Evolutionary conservation across 2,329 filamentous ascomycete genomes (phyloP), one percentile per base, ranked within the genome.

Genomic region (Phymatotrichopsis omnivora): DNA sequence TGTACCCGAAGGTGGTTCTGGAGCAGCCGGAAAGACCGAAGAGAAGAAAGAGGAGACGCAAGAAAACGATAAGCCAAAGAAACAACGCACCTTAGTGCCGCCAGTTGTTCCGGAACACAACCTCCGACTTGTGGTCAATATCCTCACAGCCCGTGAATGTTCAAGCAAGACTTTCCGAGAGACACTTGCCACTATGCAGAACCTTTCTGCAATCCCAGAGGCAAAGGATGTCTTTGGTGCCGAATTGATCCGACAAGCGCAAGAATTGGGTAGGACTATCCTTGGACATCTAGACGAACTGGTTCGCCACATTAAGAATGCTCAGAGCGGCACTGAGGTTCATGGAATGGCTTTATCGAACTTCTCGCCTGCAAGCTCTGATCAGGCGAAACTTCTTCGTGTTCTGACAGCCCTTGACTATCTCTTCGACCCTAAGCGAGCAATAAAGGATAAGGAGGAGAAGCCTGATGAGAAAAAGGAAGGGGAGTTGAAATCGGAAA

Each of bases 151-250:
- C 52, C 82, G 87, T 37, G 91, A 98, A 64, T 98, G 91, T 66
- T 94, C 85, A 60, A 87, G 85, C 53, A 95, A 94, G 70, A 96
- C 91, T 0, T 98, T 98, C 72, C 84, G 91, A 61, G 93, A 96
- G 64, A 96, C 91, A 1, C 75, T 98, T 42, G 91, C 89, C 12
- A 93, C 93, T n/a, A 94, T 98, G 69, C 96, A 94, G 68, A 95
- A 96, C 60, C 73, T 98, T 32, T 96, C 87, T 4, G 80, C 84
- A 29, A 91, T 98, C 50, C 86, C 89, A 12, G 85, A 82, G 10
- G 86, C 89, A 14, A 91, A 93, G 65, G 76, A 82, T 42, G 73
- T 85, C 8, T 96, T 98, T 62, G 91, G 91, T n/a, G 80, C 83
- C 56, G 89, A 98, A 65, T 73, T 98, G 39, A 84, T 94, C 47